A percentile compares a stretch with the other conserved stretches of the same genome.
Conservation (phyloP, 2,329 filamentous ascomycete species). For the Colletotrichum ledebouriae region DNA sequence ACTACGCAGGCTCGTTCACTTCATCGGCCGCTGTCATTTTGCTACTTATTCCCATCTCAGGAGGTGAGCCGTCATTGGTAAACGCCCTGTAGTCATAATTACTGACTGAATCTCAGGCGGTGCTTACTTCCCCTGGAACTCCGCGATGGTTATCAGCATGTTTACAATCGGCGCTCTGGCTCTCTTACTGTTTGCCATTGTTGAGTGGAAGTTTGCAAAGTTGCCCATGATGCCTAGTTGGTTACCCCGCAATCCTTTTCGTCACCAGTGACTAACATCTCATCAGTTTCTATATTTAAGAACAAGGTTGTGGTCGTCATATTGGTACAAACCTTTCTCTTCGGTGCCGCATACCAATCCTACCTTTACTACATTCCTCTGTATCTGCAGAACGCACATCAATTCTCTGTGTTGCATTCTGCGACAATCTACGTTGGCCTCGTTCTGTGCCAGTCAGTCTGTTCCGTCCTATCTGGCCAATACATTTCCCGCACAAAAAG, state of each 20-base stretch:
- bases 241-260: rapidly evolving
- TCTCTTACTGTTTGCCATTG: conserved; percentile 44
- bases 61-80: conserved; percentile 52
- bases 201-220: conserved; percentile 48
- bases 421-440: conserved; percentile 65
- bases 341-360: conserved; percentile 71
- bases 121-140: conserved; percentile 47
- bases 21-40: conserved; percentile 70
- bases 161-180: conserved; percentile 44
- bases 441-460: conserved; percentile 59
- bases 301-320: conserved; percentile 67
- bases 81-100: too few relatives aligned
- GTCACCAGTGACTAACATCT: rapidly evolving
- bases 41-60: conserved; percentile 73
- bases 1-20: conserved; percentile 69
- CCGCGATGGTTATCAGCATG: conserved; percentile 46
- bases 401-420: conserved; percentile 56
- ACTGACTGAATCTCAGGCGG: conserved; percentile 42
- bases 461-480: conserved; percentile 64
- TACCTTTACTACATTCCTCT: conserved; percentile 73
- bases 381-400: conserved; percentile 70
- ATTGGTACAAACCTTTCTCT: conserved; percentile 70
- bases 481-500: conserved; percentile 70
- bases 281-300: conserved; percentile 64
- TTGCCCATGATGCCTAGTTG: conserved; percentile 48